These are phyloP conservation scores for Perkinsela sp. DNA, from an alignment of 208 protist species.

Conservation along the genomic window DNA sequence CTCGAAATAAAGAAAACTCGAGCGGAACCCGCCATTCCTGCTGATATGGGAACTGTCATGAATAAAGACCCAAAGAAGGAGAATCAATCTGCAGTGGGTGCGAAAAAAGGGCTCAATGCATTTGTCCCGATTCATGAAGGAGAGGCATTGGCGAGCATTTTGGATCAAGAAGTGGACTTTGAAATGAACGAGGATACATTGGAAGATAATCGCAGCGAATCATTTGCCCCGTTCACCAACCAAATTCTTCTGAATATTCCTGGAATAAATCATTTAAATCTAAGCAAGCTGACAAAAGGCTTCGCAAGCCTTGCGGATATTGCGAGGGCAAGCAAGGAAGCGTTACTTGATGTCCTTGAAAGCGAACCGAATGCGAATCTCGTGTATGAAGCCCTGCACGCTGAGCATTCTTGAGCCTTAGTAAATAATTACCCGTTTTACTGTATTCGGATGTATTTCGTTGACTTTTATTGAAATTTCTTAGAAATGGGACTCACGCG, in stretches of 20 bases:
- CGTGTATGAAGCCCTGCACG: background rate
- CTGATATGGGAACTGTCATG: background rate
- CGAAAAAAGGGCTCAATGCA: no score
- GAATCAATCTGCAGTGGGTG: no score
- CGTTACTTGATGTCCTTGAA: background rate
- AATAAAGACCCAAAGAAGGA: background rate
- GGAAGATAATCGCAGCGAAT: background rate
- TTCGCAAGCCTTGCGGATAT: background rate
- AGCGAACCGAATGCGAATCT: background rate
- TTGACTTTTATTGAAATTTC: no score
- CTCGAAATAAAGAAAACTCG: background rate
- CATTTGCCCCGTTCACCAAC: background rate
- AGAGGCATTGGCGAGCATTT: background rate
- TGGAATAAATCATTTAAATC: background rate
- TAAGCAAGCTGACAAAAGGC: background rate
- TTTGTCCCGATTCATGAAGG: background rate
- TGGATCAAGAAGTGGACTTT: background rate
- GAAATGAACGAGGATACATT: background rate
- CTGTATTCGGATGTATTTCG: no score
- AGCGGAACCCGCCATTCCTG: background rate
- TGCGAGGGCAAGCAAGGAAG: background rate
- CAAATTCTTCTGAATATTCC: background rate
- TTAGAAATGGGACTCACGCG: constrained; percentile 81
- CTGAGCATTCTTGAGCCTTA: no score
- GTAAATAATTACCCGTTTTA: no score